These are phyloP conservation scores for Lipomyces sp. DNA, from an alignment of 805 yeast genomes.

Conservation along the genomic window DNA sequence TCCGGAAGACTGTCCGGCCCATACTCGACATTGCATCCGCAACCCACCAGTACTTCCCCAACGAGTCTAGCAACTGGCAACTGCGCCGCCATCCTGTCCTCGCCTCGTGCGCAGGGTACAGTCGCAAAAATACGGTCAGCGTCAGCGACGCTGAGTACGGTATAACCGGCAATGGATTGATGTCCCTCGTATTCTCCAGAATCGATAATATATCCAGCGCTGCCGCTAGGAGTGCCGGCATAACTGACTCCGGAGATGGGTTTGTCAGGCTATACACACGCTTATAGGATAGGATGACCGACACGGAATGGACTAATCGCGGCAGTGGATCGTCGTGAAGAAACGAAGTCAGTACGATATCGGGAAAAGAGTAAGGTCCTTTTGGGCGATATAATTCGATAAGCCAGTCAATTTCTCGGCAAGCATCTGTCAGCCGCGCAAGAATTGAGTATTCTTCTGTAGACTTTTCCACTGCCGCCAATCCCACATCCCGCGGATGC, in stretches of 20 bases:
- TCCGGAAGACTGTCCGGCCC: slow-evolving; percentile 32
- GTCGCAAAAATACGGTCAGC: slow-evolving; percentile 45
- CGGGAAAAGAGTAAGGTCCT: slow-evolving; percentile 15
- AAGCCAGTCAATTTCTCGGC: slow-evolving; percentile 47
- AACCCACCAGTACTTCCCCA: slow-evolving; percentile 35
- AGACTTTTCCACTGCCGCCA: slow-evolving; percentile 31
- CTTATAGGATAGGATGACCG: slow-evolving; percentile 45
- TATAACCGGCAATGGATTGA: slow-evolving; percentile 44
- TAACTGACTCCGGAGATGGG: slow-evolving; percentile 29
- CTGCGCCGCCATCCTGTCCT: slow-evolving; percentile 29
- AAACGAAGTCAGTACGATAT: slow-evolving; percentile 19
- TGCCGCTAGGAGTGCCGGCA: slow-evolving; percentile 24
- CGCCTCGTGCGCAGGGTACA: slow-evolving; percentile 39
- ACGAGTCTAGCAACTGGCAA: slow-evolving; percentile 24
- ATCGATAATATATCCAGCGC: slow-evolving; percentile 27
- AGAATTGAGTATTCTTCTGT: slow-evolving; percentile 42
- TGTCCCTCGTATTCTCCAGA: slow-evolving; percentile 14
- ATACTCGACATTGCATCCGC: slow-evolving; percentile 36
- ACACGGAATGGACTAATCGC: slow-evolving; percentile 40
- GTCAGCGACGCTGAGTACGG: slow-evolving; percentile 46
- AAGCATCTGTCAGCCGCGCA: slow-evolving; percentile 41
- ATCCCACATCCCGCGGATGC: slow-evolving; percentile 49
- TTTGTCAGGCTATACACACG: slow-evolving; percentile 34
- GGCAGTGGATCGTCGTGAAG: slow-evolving; percentile 22
- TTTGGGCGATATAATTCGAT: slow-evolving; percentile 49